Conservation (phyloP, 176 grass and related monocot species). For the Hyparrhenia diplandra region DNA sequence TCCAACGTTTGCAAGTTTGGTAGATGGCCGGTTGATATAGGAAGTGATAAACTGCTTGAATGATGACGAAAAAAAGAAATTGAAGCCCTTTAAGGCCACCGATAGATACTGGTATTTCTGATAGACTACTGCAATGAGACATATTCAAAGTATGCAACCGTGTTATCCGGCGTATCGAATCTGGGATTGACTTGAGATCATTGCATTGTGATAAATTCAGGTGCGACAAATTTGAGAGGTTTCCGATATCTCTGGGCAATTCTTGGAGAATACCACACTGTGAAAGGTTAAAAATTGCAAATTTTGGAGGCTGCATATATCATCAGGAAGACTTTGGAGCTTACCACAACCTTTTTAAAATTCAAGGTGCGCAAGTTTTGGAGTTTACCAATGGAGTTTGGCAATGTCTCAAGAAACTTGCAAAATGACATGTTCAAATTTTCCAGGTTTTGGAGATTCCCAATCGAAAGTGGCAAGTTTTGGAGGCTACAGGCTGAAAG, state of each 20-base stretch:
- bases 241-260: slow-evolving; percentile 40
- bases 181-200: slow-evolving; percentile 39
- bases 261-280: slow-evolving; percentile 37
- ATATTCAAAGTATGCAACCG: slow-evolving; percentile 53
- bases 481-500: slow-evolving; percentile 44
- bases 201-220: slow-evolving; percentile 62
- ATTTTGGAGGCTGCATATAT: slow-evolving; percentile 46
- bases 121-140: slow-evolving; percentile 42
- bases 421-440: slow-evolving; percentile 49
- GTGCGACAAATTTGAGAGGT: slow-evolving; percentile 44
- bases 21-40: slow-evolving; percentile 33
- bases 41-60: slow-evolving; percentile 23
- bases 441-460: slow-evolving; percentile 31
- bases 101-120: slow-evolving; percentile 39
- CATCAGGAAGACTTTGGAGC: slow-evolving; percentile 37
- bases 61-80: slow-evolving; percentile 38
- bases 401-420: slow-evolving; percentile 38
- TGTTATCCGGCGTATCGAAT: slow-evolving; percentile 28
- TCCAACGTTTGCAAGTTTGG: slow-evolving; percentile 45
- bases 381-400: slow-evolving; percentile 35
- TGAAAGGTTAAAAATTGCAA: slow-evolving; percentile 46
- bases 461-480: slow-evolving; percentile 44
- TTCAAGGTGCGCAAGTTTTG: slow-evolving; percentile 33
- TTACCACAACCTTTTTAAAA: slow-evolving; percentile 38
- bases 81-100: slow-evolving; percentile 42